Base-by-base conservation (phyloP, 768 basidiomycete species). In the Asterophora parasitica region DNA sequence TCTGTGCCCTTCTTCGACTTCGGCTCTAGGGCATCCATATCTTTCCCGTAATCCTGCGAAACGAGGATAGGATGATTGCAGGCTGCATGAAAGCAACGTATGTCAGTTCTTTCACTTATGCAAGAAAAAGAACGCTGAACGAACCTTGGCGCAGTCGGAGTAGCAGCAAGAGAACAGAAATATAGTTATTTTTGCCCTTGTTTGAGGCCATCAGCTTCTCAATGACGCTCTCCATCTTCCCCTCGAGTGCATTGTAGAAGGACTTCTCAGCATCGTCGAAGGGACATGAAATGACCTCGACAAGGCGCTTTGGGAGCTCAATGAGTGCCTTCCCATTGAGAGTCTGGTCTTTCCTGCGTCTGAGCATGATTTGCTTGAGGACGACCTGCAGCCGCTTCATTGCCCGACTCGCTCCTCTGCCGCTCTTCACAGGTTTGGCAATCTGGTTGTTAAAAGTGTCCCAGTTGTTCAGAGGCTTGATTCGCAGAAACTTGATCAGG, bases 371-470 rank as follows among this genome's bases (percentile, higher is more conserved):
- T 10, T 85, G 78, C 54, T 85, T 82, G 11, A 98, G 70, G 3
- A 98, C 82, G 31, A 88, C 80, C 81, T 92, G 92, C 16, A 96
- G 70, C 38, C 88, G 75, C 58, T 90, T 93, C 80, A 94, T 85
- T 2, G 92, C 88, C 19, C 77, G 73, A 11, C 61, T 68, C 4
- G 78, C 81, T 40, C 74, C 72, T 45, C 62, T 73, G 27, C 78
- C 91, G 51, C 51, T 71, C 63, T 88, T 92, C 41, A 96, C 79
- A 1, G 92, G 92, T 51, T 84, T 78, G 0, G 79, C 78, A 40
- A 99, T 91, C 40, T 84, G 78, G 9, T 71, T 70, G 43, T 88
- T 88, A 74, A 97, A 99, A 3, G 72, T 78, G 4, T 78, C 63
- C 83, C 84, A 91, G 31, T 89, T 78, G 49, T 86, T 83, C 26